Conservation (phyloP, 2,329 filamentous ascomycete species). For the Stagonosporopsis tanaceti region DNA sequence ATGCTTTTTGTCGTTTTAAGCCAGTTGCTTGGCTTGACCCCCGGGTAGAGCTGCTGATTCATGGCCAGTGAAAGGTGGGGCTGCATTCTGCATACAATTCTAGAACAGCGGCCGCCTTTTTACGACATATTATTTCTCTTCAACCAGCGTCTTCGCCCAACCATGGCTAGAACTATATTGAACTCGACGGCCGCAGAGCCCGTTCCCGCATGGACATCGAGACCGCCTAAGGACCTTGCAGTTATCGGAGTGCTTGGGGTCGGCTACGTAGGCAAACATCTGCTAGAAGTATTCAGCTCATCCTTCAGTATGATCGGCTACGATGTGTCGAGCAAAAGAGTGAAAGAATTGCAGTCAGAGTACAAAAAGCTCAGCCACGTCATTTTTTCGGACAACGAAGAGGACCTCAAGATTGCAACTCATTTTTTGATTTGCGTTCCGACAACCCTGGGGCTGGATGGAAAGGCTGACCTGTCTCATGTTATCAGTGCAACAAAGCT, state of each 20-base stretch:
- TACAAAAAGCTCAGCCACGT: neutral
- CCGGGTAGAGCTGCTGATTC: no score
- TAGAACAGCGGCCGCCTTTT: no score
- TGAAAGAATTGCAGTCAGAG: neutral
- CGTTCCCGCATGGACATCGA: no score
- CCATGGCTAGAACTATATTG: no score
- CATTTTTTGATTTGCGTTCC: conserved; percentile 65
- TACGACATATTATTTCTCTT: no score
- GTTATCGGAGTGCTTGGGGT: conserved; percentile 60
- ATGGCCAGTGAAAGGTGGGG: no score
- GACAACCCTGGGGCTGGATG: conserved; percentile 58
- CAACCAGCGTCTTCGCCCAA: no score
- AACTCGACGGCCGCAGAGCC: no score
- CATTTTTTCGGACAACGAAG: conserved; percentile 31
- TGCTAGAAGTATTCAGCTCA: conserved; percentile 55
- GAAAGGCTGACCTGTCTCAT: conserved; percentile 59
- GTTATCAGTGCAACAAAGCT: conserved; percentile 55
- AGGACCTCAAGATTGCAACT: conserved; percentile 54
- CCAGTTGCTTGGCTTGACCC: no score
- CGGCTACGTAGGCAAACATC: conserved; percentile 62
- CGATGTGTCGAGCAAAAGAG: conserved; percentile 11
- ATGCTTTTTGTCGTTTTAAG: no score
- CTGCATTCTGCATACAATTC: no score
- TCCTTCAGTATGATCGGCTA: conserved; percentile 55
- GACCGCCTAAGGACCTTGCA: neutral